Conservation (phyloP, 1,139 yeast species). For the Candida sp. region DNA sequence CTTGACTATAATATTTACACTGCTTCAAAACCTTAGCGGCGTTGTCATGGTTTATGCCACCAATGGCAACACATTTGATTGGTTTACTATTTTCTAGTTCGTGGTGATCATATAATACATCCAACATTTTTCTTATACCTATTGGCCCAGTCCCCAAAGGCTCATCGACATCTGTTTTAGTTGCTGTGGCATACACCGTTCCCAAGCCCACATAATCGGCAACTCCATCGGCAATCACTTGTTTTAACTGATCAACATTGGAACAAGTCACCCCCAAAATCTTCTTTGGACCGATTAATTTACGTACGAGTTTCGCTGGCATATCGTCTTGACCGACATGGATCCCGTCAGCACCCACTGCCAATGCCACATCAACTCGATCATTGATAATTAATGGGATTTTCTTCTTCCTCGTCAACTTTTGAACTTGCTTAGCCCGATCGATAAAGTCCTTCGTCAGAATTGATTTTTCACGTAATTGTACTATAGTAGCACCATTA, state of each 20-base stretch:
- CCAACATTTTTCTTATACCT: constrained; percentile 58
- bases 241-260: constrained; percentile 51
- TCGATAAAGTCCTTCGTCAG: constrained; percentile 67
- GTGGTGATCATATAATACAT: constrained; percentile 39
- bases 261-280: constrained; percentile 82
- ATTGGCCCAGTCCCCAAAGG: constrained; percentile 55
- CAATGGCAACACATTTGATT: constrained; percentile 72
- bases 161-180: constrained; percentile 55
- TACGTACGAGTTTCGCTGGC: constrained; percentile 58
- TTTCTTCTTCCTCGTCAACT: constrained; percentile 51
- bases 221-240: constrained; percentile 49
- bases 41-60: constrained; percentile 76
- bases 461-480: constrained; percentile 74
- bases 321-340: constrained; percentile 96
- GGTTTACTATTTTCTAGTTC: constrained; percentile 10
- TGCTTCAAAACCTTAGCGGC: constrained; percentile 54
- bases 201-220: constrained; percentile 91
- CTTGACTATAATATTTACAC: constrained; percentile 43
- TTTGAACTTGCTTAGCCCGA: constrained; percentile 60
- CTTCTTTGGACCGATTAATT: constrained; percentile 66
- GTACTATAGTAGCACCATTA: constrained; percentile 80
- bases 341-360: constrained; percentile 87
- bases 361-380: constrained; percentile 85
- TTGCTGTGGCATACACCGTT: constrained; percentile 69
- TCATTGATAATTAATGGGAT: constrained; percentile 88